phyloP scores from a whole-genome alignment of 2,329 filamentous ascomycete species.

The Sclerotinia glacialis region DNA sequence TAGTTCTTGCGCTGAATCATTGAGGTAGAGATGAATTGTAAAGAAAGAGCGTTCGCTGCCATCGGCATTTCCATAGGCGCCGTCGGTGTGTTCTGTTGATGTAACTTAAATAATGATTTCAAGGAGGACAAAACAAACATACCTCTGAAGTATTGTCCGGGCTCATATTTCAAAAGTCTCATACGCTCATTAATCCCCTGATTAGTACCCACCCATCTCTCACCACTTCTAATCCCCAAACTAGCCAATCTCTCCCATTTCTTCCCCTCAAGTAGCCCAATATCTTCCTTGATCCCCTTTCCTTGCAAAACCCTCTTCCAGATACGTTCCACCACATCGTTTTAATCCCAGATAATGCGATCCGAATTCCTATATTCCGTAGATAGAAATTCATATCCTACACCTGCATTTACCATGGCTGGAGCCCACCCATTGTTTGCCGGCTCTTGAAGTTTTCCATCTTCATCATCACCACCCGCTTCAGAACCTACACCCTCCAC shows the following conservation, averaged over 20 bases:
- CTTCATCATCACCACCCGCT: background rate
- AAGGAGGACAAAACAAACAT: constrained; percentile 24
- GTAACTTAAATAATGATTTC: background rate
- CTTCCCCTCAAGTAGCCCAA: constrained; percentile 41
- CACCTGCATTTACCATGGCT: constrained; percentile 45
- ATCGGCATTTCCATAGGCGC: constrained; percentile 49
- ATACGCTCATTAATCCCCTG: constrained; percentile 66
- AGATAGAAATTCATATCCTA: constrained; percentile 56
- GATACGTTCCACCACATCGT: constrained; percentile 59
- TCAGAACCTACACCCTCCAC: background rate
- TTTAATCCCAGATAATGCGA: constrained; percentile 73
- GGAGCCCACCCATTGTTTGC: constrained; percentile 12
- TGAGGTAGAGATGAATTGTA: constrained; percentile 56
- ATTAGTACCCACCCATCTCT: constrained; percentile 29
- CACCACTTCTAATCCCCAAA: constrained; percentile 29
- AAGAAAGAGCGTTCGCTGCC: constrained; percentile 42
- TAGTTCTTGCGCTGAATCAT: constrained; percentile 47
- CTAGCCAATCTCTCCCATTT: constrained; percentile 40
- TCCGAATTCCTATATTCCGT: constrained; percentile 65
- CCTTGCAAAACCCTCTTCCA: constrained; percentile 57
- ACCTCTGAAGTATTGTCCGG: constrained; percentile 68
- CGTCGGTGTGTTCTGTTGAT: constrained; percentile 34
- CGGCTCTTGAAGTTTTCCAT: background rate
- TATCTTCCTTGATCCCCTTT: constrained; percentile 44
- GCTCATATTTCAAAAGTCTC: constrained; percentile 70